Conservation (phyloP, 140 eudicot species). For the Senecio squalidus region DNA sequence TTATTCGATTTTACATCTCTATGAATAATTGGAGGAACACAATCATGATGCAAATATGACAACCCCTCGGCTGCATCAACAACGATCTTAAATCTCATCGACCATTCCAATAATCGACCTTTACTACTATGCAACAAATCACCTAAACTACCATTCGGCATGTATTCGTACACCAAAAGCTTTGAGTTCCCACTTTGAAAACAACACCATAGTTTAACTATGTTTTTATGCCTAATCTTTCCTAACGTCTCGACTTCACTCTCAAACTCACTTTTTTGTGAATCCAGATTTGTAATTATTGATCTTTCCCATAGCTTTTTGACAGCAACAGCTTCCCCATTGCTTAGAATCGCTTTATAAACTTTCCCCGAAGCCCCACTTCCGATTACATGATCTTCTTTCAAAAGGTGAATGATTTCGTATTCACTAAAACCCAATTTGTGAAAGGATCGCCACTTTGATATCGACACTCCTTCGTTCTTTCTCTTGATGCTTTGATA, state of each 20-base stretch:
- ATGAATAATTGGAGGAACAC: conserved; percentile 73
- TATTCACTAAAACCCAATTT: conserved; percentile 63
- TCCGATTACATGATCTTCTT: conserved; percentile 74
- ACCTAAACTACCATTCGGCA: conserved; percentile 86
- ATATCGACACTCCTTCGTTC: conserved; percentile 13
- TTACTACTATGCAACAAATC: conserved; percentile 63
- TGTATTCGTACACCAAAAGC: conserved; percentile 73
- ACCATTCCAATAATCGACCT: conserved; percentile 64
- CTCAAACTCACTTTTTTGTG: conserved; percentile 52
- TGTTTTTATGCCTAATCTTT: conserved; percentile 77
- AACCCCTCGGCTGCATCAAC: conserved; percentile 88
- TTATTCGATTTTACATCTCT: conserved; percentile 82
- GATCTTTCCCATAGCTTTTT: conserved; percentile 52
- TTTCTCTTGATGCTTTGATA: conserved; percentile 29
- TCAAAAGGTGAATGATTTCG: conserved; percentile 52
- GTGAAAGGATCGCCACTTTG: conserved; percentile 77
- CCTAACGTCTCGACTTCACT: conserved; percentile 76
- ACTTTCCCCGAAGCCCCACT: conserved; percentile 82
- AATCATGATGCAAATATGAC: conserved; percentile 86
- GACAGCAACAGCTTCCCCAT: conserved; percentile 72
- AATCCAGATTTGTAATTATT: conserved; percentile 11
- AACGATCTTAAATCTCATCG: conserved; percentile 56
- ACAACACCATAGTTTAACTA: conserved; percentile 83
- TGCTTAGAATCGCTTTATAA: conserved; percentile 62
- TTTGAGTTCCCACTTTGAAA: conserved; percentile 45